Evolutionary conservation across 495 filamentous ascomycete genomes (phyloP).

Genomic region (Xylaria bambusicola): DNA sequence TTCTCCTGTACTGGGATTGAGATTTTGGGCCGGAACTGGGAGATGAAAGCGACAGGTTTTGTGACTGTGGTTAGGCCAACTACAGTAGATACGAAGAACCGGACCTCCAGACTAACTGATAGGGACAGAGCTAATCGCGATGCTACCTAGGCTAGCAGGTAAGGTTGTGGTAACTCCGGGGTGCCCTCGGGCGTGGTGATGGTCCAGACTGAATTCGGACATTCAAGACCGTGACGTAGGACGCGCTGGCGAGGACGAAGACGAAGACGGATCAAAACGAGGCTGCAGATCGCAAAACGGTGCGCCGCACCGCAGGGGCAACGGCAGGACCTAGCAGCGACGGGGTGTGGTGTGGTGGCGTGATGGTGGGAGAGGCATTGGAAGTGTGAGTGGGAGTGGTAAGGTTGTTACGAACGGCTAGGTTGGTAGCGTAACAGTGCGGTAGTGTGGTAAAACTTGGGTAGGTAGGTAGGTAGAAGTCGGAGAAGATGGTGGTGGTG

Average conservation of each 20-base stretch:
- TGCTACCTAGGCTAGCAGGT: conserved; percentile 3
- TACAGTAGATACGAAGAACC: conserved; percentile 1
- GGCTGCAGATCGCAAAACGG: conserved; percentile 10
- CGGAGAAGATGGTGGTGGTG: neutral
- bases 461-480: neutral
- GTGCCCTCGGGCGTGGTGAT: neutral
- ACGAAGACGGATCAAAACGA: neutral
- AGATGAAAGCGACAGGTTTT: neutral
- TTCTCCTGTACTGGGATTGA: neutral
- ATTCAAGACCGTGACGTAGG: conserved; percentile 9
- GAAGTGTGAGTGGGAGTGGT: no score
- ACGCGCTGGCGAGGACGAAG: neutral
- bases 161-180: neutral
- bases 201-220: neutral
- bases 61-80: neutral
- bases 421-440: no score
- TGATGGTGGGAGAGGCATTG: neutral
- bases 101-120: conserved; percentile 5
- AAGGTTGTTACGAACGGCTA: no score
- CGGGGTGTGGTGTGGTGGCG: neutral
- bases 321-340: neutral
- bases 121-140: neutral
- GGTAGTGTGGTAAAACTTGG: no score
- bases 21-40: neutral
- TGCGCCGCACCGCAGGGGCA: conserved; percentile 3